Evolutionary conservation across 345 rosid species (phyloP), one percentile per base, ranked within the genome.

Genomic region (Ailanthus altissimus): DNA sequence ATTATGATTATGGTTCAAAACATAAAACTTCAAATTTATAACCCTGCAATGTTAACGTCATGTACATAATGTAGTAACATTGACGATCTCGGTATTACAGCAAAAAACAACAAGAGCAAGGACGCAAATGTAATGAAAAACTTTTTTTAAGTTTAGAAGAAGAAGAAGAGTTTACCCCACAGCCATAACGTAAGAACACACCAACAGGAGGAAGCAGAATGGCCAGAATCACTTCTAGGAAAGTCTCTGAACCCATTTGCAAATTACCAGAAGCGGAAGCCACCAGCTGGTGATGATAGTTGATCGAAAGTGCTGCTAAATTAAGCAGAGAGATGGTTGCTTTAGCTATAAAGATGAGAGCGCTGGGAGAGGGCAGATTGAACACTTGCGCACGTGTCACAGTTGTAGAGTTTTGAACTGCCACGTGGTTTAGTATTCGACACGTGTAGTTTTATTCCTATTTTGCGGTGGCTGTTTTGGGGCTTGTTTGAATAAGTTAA

Each of bases 191-290:
- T n/a, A 95, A 92, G 79, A 95, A 95, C 78, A 95, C 96, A 0
- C 99, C 98, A 42, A 95, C 93, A 9, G 98, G 99, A 26, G 99
- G 99, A 0, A 91, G 75, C 59, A 95, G 88, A 74, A 95, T 95
- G 42, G 99, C 97, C 10, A 95, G 84, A 72, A 95, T 53, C 74
- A 95, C 88, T 85, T 95, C 98, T 12, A 95, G 28, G 74, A 93
- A 90, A 1, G 99, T 95, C 78, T 86, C 95, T 70, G 96, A 88
- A 10, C 98, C 98, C 97, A 91, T 77, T 56, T 5, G 20, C 38
- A 32, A 32, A 32, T 32, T 32, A n/a, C n/a, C n/a, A 16, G 75
- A 54, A 69, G 69, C 20, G 38, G 51, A 50, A 53, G 26, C 21
- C 8, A 26, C 8, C 18, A 8, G 3, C 38, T 2, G 49, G 21